A percentile compares a stretch with the other conserved stretches of the same genome.
Conservation (phyloP, 148 eudicot genomes). For the Amaranthus palmeri region DNA sequence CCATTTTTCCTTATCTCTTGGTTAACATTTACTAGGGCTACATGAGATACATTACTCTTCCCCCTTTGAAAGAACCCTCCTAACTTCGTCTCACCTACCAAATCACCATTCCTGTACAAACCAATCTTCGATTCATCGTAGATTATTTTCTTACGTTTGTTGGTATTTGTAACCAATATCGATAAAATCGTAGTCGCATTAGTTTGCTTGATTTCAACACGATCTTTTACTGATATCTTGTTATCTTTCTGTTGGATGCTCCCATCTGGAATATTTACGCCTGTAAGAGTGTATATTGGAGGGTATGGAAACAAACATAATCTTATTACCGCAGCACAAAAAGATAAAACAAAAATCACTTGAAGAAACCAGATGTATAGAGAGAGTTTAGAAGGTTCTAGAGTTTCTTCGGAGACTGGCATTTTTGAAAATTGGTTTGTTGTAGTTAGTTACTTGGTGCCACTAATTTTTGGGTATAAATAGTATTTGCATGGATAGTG, state of each 20-base stretch:
- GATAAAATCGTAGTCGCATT: constrained; percentile 5
- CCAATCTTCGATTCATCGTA: constrained; percentile 12
- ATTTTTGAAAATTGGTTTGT: not conserved
- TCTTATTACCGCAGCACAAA: constrained; percentile 18
- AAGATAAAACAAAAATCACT: constrained; percentile 18
- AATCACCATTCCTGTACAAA: constrained; percentile 19
- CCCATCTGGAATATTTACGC: not conserved
- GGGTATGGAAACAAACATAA: constrained; percentile 4
- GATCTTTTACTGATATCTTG: not conserved
- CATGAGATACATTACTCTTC: not conserved
- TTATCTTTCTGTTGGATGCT: not conserved
- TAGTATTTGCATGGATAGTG: not conserved
- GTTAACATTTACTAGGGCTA: constrained; percentile 19
- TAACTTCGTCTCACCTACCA: constrained; percentile 3
- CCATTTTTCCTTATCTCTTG: constrained; percentile 12
- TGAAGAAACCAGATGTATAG: constrained; percentile 19
- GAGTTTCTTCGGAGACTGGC: constrained; percentile 4
- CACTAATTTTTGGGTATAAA: not conserved
- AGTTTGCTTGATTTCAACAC: not conserved
- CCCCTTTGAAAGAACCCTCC: constrained; percentile 11
- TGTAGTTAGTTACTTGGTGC: not conserved
- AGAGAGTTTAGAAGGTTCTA: constrained; percentile 8
- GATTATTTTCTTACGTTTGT: constrained; percentile 15
- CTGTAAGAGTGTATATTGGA: constrained; percentile 11
- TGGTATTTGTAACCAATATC: constrained; percentile 18